These are phyloP conservation scores for Ajuga chamaepitys DNA, from an alignment of 257 asterid genomes.

Conservation along the genomic window DNA sequence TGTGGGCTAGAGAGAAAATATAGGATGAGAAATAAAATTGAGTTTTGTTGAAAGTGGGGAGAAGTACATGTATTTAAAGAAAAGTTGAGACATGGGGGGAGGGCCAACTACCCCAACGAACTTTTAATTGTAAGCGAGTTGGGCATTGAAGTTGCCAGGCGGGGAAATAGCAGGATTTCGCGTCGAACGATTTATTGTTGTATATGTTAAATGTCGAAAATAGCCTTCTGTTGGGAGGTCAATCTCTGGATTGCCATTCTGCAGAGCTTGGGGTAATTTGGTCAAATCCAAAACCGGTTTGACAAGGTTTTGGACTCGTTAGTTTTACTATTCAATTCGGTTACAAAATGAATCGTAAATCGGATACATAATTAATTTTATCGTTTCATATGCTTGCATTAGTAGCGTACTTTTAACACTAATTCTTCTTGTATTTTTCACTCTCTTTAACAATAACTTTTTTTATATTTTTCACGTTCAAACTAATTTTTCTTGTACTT, in stretches of 20 bases:
- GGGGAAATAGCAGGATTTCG: conserved; percentile 22
- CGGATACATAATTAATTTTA: no score
- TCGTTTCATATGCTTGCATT: no score
- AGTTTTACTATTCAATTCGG: no score
- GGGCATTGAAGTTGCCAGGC: conserved; percentile 47
- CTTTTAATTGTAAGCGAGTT: conserved; percentile 34
- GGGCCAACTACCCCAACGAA: conserved; percentile 66
- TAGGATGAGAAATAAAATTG: background rate
- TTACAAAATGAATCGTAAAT: no score
- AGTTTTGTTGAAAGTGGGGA: conserved; percentile 14
- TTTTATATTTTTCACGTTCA: no score
- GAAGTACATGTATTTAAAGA: conserved; percentile 38
- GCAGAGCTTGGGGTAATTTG: no score
- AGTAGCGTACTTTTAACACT: no score
- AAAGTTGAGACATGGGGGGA: background rate
- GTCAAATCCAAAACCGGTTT: no score
- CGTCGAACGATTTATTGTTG: conserved; percentile 5
- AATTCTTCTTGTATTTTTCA: no score
- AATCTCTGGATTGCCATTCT: conserved; percentile 1
- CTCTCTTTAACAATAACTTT: no score
- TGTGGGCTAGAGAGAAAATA: background rate
- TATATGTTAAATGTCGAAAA: background rate
- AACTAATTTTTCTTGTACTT: no score
- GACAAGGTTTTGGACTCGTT: no score
- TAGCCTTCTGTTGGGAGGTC: background rate